Evolutionary conservation across 1,139 yeast genomes (phyloP).

Genomic region (Eremothecium sinecaudum): DNA sequence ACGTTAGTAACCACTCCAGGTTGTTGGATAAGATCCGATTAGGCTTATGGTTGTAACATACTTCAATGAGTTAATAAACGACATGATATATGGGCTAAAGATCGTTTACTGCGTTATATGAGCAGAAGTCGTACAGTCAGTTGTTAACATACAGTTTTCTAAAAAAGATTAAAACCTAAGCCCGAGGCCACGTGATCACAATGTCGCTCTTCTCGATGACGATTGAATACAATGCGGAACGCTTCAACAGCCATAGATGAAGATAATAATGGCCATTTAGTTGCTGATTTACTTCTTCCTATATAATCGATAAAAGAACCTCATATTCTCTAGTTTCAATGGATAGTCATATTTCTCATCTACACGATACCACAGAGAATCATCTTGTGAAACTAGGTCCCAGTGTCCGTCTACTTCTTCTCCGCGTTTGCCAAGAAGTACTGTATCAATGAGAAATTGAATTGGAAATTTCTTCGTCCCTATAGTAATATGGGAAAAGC

Average conservation of each 20-base stretch:
- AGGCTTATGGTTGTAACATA: slow-evolving; percentile 8
- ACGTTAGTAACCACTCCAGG: slow-evolving; percentile 3
- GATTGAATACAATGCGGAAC: not conserved
- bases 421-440: slow-evolving; percentile 50
- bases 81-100: slow-evolving; percentile 8
- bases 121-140: no score
- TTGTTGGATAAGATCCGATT: no score
- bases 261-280: no score
- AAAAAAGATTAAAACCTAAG: no score
- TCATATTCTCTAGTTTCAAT: slow-evolving; percentile 74
- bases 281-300: slow-evolving; percentile 35
- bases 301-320: slow-evolving; percentile 72
- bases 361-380: slow-evolving; percentile 73
- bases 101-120: no score
- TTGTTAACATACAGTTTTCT: no score
- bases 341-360: slow-evolving; percentile 51
- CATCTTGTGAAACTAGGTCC: slow-evolving; percentile 56
- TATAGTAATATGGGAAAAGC: slow-evolving; percentile 69
- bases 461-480: slow-evolving; percentile 75
- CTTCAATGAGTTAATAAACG: slow-evolving; percentile 13
- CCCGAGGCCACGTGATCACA: no score
- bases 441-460: slow-evolving; percentile 66
- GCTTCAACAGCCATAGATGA: not conserved
- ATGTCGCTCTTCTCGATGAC: not conserved
- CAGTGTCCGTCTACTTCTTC: slow-evolving; percentile 44